Evolutionary conservation across 495 filamentous ascomycete species (phyloP).

Genomic region (Thozetella sp.): DNA sequence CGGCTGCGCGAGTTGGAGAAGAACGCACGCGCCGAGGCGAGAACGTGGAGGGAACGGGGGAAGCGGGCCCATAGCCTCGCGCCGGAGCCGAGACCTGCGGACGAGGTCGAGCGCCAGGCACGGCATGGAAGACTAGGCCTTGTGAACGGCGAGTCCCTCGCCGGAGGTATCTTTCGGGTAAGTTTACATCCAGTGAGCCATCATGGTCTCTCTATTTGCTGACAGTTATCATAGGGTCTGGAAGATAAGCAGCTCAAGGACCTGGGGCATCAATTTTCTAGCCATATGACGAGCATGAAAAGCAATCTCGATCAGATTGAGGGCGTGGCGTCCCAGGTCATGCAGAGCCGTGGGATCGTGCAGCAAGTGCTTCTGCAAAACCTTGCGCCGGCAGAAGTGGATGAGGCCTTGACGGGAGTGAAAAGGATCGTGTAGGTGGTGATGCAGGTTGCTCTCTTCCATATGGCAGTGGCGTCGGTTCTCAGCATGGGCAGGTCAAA

Average conservation of each 20-base stretch:
- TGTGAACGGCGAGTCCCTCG: slow-evolving; percentile 13
- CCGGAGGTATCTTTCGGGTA: slow-evolving; percentile 29
- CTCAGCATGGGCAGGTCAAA: no score
- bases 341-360: slow-evolving; percentile 40
- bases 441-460: neutral
- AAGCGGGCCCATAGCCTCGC: slow-evolving; percentile 43
- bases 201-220: neutral
- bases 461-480: no score
- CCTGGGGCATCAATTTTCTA: slow-evolving; percentile 41
- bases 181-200: slow-evolving; percentile 5
- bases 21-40: slow-evolving; percentile 37
- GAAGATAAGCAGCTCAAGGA: slow-evolving; percentile 31
- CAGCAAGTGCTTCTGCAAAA: slow-evolving; percentile 39
- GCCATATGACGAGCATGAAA: slow-evolving; percentile 58
- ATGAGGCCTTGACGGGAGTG: slow-evolving; percentile 17
- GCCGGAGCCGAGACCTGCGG: slow-evolving; percentile 17
- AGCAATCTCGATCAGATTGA: slow-evolving; percentile 56
- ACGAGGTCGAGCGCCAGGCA: slow-evolving; percentile 3
- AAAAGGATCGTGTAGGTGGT: slow-evolving; percentile 35
- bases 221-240: slow-evolving; percentile 15
- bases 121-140: slow-evolving; percentile 10
- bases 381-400: slow-evolving; percentile 44
- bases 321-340: slow-evolving; percentile 40
- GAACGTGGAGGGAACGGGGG: slow-evolving; percentile 30
- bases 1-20: slow-evolving; percentile 30